phyloP scores from a whole-genome alignment of 192 early-diverging fungal species.

The Spinellus fusiger region DNA sequence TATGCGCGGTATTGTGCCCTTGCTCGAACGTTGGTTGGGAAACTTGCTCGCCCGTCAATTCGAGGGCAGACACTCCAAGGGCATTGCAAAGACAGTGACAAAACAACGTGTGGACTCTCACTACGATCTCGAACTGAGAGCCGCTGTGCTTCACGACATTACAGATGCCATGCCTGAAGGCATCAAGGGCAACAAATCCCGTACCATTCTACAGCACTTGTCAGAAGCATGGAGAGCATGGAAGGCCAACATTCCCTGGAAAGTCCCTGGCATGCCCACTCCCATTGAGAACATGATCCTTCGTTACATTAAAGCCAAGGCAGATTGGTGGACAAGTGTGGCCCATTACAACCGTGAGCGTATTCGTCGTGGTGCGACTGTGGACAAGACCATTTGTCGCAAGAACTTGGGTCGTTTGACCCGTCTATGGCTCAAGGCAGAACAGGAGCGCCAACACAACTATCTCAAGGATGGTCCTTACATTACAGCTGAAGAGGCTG shows the following conservation, averaged over 20 bases:
- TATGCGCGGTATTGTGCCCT: constrained; percentile 94
- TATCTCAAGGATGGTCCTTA: constrained; percentile 99
- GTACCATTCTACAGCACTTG: constrained; percentile 93
- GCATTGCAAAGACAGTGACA: constrained; percentile 96
- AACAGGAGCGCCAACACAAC: constrained; percentile 98
- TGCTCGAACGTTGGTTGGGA: constrained; percentile 97
- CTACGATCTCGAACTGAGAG: constrained; percentile 96
- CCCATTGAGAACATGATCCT: constrained; percentile 99
- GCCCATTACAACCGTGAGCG: constrained; percentile 99
- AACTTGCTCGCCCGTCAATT: constrained; percentile 98
- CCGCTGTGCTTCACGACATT: constrained; percentile 98
- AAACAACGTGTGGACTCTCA: constrained; percentile 99
- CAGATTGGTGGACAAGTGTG: constrained; percentile 99
- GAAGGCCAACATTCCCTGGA: constrained; percentile 99
- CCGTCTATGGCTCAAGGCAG: constrained; percentile 96
- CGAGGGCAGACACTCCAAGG: constrained; percentile 95
- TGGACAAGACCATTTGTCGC: constrained; percentile 98
- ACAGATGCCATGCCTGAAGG: constrained; percentile 99
- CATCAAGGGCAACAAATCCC: constrained; percentile 93
- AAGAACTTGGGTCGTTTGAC: constrained; percentile 98
- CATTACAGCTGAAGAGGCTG: constrained; percentile 94
- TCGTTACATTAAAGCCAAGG: constrained; percentile 97
- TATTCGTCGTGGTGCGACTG: constrained; percentile 95
- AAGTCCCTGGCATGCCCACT: constrained; percentile 95
- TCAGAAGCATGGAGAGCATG: constrained; percentile 90